These are phyloP conservation scores for Mycena haematopus DNA, from an alignment of 768 basidiomycete species.

Conservation along the genomic window DNA sequence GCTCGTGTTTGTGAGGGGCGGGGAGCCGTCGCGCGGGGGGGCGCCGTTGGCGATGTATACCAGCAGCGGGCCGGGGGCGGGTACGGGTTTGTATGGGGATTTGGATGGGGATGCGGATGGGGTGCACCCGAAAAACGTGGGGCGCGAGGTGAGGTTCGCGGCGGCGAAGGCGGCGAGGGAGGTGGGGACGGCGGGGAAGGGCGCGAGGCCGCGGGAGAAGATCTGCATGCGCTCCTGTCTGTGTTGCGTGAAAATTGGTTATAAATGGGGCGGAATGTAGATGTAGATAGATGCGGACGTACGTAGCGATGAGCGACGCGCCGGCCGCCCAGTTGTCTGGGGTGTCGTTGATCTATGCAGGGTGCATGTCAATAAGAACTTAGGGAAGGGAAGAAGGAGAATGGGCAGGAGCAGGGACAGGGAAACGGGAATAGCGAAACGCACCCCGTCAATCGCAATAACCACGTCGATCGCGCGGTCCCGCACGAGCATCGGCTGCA, in stretches of 20 bases:
- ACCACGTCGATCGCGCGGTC: slow-evolving; percentile 55
- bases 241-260: not conserved
- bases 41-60: slow-evolving; percentile 68
- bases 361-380: not conserved
- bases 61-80: slow-evolving; percentile 47
- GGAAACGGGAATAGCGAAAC: slow-evolving; percentile 31
- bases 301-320: slow-evolving; percentile 30
- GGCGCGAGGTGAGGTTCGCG: slow-evolving; percentile 43
- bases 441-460: slow-evolving; percentile 53
- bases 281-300: not conserved
- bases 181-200: slow-evolving; percentile 40
- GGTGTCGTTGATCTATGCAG: slow-evolving; percentile 11
- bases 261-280: not conserved
- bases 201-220: slow-evolving; percentile 35
- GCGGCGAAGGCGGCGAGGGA: slow-evolving; percentile 38
- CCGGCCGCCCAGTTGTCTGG: slow-evolving; percentile 15
- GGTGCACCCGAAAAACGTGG: slow-evolving; percentile 56
- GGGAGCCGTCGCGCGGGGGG: slow-evolving; percentile 44
- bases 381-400: too few relatives aligned
- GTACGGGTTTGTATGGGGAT: not conserved
- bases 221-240: slow-evolving; percentile 29
- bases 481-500: slow-evolving; percentile 56
- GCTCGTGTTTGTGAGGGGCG: slow-evolving; percentile 49
- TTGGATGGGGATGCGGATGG: slow-evolving; percentile 14
- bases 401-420: too few relatives aligned